A percentile compares a stretch with the other conserved stretches of the same genome.
phyloP scores from a whole-genome alignment of 352 stramenopile genomes.

The Pythium graminicola region DNA sequence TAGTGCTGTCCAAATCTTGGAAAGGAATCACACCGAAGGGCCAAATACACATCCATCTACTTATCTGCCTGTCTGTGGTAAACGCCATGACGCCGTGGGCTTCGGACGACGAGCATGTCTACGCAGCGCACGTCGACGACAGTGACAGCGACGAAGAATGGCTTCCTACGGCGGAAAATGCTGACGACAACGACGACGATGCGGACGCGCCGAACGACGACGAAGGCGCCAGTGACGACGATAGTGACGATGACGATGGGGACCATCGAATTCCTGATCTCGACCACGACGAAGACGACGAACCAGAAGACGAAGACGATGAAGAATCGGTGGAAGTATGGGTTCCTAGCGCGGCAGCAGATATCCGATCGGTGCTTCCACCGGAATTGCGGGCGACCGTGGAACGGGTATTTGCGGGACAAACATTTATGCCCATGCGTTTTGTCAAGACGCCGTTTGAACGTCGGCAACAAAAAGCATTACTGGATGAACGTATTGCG shows the following conservation, averaged over 20 bases:
- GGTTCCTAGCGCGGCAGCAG: slow-evolving; percentile 16
- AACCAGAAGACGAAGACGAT: slow-evolving; percentile 25
- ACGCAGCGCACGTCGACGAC: not conserved
- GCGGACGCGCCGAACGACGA: slow-evolving; percentile 17
- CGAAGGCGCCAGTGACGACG: slow-evolving; percentile 21
- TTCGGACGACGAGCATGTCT: slow-evolving; percentile 13
- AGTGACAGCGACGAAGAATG: slow-evolving; percentile 18
- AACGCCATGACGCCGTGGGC: slow-evolving; percentile 12
- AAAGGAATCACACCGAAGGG: slow-evolving; percentile 9
- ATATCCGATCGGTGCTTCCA: slow-evolving; percentile 33
- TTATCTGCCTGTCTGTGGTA: not conserved
- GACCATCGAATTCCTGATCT: slow-evolving; percentile 13
- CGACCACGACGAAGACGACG: slow-evolving; percentile 22
- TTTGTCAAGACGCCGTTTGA: slow-evolving; percentile 62
- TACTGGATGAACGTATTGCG: slow-evolving; percentile 55
- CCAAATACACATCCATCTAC: not conserved
- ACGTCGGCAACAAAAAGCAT: slow-evolving; percentile 35
- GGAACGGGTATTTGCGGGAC: slow-evolving; percentile 59
- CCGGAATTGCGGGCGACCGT: slow-evolving; percentile 43
- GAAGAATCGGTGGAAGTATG: slow-evolving; percentile 19
- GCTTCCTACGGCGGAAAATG: slow-evolving; percentile 9
- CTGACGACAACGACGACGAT: slow-evolving; percentile 17
- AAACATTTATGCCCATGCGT: slow-evolving; percentile 47
- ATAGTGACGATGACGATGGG: slow-evolving; percentile 18
- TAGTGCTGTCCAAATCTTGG: slow-evolving; percentile 3